A percentile compares a stretch with the other conserved stretches of the same genome.
phyloP scores from a whole-genome alignment of 2,329 filamentous ascomycete species.

The Penicillium sp. region DNA sequence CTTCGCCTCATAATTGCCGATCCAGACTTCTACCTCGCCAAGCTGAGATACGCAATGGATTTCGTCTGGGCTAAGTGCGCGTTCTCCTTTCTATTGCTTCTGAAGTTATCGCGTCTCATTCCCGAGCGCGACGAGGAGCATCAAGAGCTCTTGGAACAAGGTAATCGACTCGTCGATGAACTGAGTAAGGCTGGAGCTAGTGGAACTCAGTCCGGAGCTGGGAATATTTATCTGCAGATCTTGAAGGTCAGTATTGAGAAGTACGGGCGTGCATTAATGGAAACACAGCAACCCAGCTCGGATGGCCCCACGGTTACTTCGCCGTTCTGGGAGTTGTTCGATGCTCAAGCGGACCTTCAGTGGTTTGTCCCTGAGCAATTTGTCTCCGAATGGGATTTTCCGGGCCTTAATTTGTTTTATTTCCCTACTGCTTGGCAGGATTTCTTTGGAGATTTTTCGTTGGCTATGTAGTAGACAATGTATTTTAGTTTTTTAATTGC shows the following conservation, averaged over 20 bases:
- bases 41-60: conserved; percentile 55
- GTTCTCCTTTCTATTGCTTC: conserved; percentile 55
- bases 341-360: conserved; percentile 50
- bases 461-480: background rate
- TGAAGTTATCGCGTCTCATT: conserved; percentile 52
- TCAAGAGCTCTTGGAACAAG: conserved; percentile 43
- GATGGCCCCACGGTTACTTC: conserved; percentile 17
- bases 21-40: conserved; percentile 48
- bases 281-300: conserved; percentile 26
- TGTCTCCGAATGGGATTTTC: conserved; percentile 59
- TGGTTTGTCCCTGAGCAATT: conserved; percentile 56
- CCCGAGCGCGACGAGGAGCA: conserved; percentile 42
- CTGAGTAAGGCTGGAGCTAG: conserved; percentile 35
- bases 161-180: conserved; percentile 44
- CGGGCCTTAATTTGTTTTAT: conserved; percentile 52
- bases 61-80: conserved; percentile 60
- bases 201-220: conserved; percentile 38
- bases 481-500: background rate
- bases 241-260: conserved; percentile 51
- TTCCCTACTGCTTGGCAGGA: conserved; percentile 49
- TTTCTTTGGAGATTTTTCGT: conserved; percentile 46
- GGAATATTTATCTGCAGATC: conserved; percentile 51
- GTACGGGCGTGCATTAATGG: conserved; percentile 46
- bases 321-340: conserved; percentile 35
- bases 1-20: conserved; percentile 49